Conservation (phyloP, 768 basidiomycete species). For the Pluteus cervinus region DNA sequence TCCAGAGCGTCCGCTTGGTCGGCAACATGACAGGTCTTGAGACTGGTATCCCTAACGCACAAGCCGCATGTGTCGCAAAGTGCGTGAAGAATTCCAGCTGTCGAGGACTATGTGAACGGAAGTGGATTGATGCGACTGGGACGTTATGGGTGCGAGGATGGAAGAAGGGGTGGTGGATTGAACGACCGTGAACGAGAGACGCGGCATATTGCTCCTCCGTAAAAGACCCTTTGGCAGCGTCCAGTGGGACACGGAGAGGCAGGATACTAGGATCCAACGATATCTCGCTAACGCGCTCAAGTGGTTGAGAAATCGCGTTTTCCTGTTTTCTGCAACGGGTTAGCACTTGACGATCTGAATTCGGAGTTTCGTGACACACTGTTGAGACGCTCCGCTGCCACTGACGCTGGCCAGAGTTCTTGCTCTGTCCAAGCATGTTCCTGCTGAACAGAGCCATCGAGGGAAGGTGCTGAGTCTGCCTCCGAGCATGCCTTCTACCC, state of each 20-base stretch:
- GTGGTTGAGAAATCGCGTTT: too few species aligned
- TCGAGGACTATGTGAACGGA: constrained; percentile 67
- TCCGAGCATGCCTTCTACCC: too few species aligned
- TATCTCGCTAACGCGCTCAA: too few species aligned
- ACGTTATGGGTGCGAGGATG: constrained; percentile 61
- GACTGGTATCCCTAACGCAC: constrained; percentile 77
- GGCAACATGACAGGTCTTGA: constrained; percentile 64
- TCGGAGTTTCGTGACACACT: too few species aligned
- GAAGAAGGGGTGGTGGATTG: constrained; percentile 43
- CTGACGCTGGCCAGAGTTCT: too few species aligned
- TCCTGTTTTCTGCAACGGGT: too few species aligned
- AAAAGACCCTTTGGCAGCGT: constrained; percentile 12
- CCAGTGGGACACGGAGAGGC: constrained; percentile 9
- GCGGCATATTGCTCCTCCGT: constrained; percentile 45
- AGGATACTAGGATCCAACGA: constrained; percentile 16
- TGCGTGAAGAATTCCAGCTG: constrained; percentile 76
- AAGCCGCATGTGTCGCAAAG: constrained; percentile 79
- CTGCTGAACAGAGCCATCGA: too few species aligned
- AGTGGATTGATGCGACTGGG: constrained; percentile 78
- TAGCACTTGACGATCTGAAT: too few species aligned
- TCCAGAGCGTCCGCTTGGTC: constrained; percentile 74
- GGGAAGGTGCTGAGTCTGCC: too few species aligned
- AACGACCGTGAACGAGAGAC: constrained; percentile 57
- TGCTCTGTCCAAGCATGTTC: too few species aligned
- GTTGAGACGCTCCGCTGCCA: too few species aligned